phyloP scores from a whole-genome alignment of 1,139 yeast species.

The Pichia sp. region DNA sequence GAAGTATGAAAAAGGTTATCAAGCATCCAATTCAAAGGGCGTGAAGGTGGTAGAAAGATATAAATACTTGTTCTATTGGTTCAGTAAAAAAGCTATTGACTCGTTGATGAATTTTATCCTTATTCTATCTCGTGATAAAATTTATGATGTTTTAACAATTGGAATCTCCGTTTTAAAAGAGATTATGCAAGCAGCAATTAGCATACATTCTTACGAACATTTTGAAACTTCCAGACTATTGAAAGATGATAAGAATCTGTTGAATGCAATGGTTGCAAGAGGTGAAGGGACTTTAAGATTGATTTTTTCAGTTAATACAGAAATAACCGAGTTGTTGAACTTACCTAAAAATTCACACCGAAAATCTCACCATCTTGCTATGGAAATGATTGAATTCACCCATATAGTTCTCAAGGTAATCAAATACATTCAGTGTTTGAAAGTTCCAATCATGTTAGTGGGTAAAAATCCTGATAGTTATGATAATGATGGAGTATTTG shows the following conservation, averaged over 20 bases:
- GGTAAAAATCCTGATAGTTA: conserved; percentile 30
- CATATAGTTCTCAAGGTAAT: conserved; percentile 64
- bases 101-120: conserved; percentile 51
- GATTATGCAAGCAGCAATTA: conserved; percentile 50
- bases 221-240: conserved; percentile 49
- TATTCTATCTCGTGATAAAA: conserved; percentile 44
- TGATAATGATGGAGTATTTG: conserved; percentile 9
- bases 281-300: conserved; percentile 32
- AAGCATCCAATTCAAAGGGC: conserved; percentile 27
- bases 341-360: conserved; percentile 64
- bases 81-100: conserved; percentile 62
- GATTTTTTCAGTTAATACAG: conserved; percentile 60
- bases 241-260: conserved; percentile 52
- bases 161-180: conserved; percentile 68
- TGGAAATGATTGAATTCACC: conserved; percentile 60
- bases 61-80: conserved; percentile 62
- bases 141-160: conserved; percentile 48
- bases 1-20: conserved; percentile 35
- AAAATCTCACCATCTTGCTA: conserved; percentile 61
- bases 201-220: conserved; percentile 46
- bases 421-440: conserved; percentile 61
- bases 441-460: conserved; percentile 52
- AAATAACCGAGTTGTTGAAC: conserved; percentile 52
- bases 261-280: conserved; percentile 42
- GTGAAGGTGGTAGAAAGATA: conserved; percentile 37